Evolutionary conservation across 1,284 basidiomycete genomes (phyloP), one percentile per base, ranked within the genome.

Genomic region (Tilletiaria anomala): DNA sequence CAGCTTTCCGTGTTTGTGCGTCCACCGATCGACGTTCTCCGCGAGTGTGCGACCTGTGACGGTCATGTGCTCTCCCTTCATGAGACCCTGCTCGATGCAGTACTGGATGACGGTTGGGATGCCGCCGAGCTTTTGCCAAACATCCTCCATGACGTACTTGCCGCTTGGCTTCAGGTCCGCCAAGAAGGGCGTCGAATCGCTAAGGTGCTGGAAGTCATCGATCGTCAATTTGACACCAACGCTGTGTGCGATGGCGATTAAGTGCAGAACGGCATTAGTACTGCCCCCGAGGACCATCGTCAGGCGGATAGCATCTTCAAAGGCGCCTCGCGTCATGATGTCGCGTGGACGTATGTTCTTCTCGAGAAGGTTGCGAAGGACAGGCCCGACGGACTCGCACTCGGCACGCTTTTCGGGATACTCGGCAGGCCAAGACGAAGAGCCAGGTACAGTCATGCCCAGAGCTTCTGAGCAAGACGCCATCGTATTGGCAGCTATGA

Each of bases 21-120:
- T 78, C 84, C 84, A 88, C 50, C 76, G 71, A 43, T 63, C 61
- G 26, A 47, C 49, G 39, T 66, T 66, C 34, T 66, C 63, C 23
- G 53, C 54, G 4, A 66, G 52, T 14, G 63, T 64, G 21, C 42
- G 46, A 14, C 63, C 63, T 6, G 63, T 66, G 21, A 65, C 60
- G 6, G 63, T 66, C 37, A 65, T 53, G 47, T 61, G 59, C 35
- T 66, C 60, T 15, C 63, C 63, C 53, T 61, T 61, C 46, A 66
- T 61, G 48, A 85, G 70, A 31, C 49, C 50, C 34, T 65, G 44
- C 47, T 65, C 60, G 39, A 66, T 63, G 33, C 54, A 47, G 51
- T 66, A 66, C 36, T 66, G 53, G 29, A 65, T 54, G 44, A 91
- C 75, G 67, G 56, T 54, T 4, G 61, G 64, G 38, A 65, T 56